Base-by-base conservation (phyloP, 2,329 filamentous ascomycete species). In the Cordyceps javanica region DNA sequence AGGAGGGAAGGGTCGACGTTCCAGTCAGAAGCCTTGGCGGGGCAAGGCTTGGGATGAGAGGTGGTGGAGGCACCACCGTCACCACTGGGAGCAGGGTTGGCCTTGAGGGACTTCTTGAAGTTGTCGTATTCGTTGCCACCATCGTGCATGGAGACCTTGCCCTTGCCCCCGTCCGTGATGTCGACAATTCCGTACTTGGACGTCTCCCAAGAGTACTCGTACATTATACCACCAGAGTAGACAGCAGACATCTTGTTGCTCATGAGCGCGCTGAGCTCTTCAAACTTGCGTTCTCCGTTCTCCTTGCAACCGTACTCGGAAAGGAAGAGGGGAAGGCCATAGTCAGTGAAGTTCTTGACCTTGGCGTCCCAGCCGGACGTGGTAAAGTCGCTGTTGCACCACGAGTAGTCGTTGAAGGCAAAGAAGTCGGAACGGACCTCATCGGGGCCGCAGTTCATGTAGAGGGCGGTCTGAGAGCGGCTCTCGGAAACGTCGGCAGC, bases 221-320 rank as follows among this genome's bases (percentile, higher is more conserved):
- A 99, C 72, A 97, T 89, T 39, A 99, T 83, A 72, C 94, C 94
- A 67, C 94, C 94, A 41, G 92, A 97, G 82, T 96, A 97, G 67
- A 97, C 91, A 19, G 73, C 65, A 8, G 88, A 91, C 93, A 97
- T 97, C 60, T 96, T 72, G 21, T 73, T 74, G 73, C 78, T 83
- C 87, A 97, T 97, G 59, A 99, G 80, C 46, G 92, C 80, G 49
- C 74, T 73, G 54, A 97, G 75, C 76, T 97, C 93, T 60, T 85
- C 79, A 68, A 96, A 99, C 68, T 87, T 78, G 66, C 93, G 92
- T 48, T 71, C 70, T 60, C 78, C 83, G 79, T 90, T 91, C 69
- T 82, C 88, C 74, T 70, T 91, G 78, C 94, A 99, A 61, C 94
- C 94, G 70, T 89, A 97, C 74, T 97, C 94, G 52, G 92, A 97